Conservation (phyloP, 139 green algal species). For the Picochlorum costavermella region DNA sequence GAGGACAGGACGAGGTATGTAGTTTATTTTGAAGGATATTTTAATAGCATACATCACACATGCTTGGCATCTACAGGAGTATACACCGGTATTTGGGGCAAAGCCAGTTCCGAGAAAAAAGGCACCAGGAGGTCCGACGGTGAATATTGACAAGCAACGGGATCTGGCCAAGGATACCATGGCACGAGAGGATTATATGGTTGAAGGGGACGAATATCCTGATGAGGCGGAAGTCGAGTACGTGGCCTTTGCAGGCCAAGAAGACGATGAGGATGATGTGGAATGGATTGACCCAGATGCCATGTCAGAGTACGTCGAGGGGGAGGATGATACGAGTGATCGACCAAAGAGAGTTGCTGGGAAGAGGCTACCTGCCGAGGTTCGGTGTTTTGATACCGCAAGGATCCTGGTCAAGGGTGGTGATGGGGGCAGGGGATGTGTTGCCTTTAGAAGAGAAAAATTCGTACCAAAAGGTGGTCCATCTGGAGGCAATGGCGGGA, state of each 20-base stretch:
- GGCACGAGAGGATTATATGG: too few relatives aligned
- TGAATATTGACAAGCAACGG: background rate
- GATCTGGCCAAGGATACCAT: too few relatives aligned
- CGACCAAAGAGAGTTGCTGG: constrained; percentile 9
- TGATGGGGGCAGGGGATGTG: constrained; percentile 85
- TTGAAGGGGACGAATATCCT: background rate
- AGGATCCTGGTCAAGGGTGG: constrained; percentile 82
- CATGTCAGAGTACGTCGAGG: background rate
- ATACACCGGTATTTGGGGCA: too few relatives aligned
- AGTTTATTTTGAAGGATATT: too few relatives aligned
- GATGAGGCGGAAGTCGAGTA: background rate
- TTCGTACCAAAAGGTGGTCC: constrained; percentile 79
- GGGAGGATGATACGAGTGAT: background rate
- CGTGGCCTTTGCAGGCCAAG: background rate
- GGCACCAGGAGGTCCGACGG: background rate
- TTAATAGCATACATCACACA: too few relatives aligned
- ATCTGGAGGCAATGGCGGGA: constrained; percentile 82
- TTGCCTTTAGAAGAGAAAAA: constrained; percentile 94
- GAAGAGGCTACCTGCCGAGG: constrained; percentile 60
- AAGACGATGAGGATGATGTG: background rate
- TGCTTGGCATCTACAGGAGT: too few relatives aligned
- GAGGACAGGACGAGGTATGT: too few relatives aligned
- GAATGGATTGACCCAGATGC: constrained; percentile 5
- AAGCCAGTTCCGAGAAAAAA: background rate
- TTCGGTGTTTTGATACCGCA: constrained; percentile 91